phyloP scores from a whole-genome alignment of 2,329 filamentous ascomycete genomes.

The Epichloe aotearoae region DNA sequence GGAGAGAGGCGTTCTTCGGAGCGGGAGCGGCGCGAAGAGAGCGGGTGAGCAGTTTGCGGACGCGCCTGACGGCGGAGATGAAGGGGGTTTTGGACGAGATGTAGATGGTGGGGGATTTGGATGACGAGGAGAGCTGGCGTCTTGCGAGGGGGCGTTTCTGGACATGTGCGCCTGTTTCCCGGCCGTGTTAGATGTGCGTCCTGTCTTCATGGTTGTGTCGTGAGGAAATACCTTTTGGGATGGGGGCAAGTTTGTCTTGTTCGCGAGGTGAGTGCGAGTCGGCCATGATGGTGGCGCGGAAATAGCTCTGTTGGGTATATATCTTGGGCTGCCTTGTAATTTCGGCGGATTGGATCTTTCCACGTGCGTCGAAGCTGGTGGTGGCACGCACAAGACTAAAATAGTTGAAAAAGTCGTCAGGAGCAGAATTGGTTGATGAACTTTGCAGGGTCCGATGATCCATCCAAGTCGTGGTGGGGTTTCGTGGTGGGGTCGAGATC shows the following conservation, averaged over 20 bases:
- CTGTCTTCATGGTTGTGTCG: neutral
- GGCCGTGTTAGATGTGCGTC: neutral
- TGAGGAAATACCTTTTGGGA: constrained; percentile 3
- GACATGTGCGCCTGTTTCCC: constrained; percentile 29
- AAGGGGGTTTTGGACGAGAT: constrained; percentile 54
- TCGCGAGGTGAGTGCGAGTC: neutral
- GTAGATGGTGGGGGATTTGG: constrained; percentile 42
- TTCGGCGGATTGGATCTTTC: neutral
- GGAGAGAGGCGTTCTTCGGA: constrained; percentile 32
- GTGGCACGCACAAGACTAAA: too few species aligned
- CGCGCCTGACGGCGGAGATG: constrained; percentile 52
- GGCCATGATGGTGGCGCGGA: neutral
- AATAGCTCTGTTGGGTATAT: neutral
- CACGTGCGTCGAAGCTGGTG: too few species aligned
- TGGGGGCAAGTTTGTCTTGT: neutral
- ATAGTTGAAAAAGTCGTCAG: too few species aligned
- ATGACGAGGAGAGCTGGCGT: constrained; percentile 27
- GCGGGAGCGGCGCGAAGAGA: constrained; percentile 32
- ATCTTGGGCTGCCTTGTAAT: neutral
- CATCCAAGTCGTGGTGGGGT: too few species aligned
- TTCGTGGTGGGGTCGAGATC: too few species aligned
- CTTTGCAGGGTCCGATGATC: too few species aligned
- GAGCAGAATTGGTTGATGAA: too few species aligned
- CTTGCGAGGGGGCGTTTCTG: constrained; percentile 34
- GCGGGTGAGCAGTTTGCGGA: constrained; percentile 47